phyloP scores from a whole-genome alignment of 2,329 filamentous ascomycete genomes.

The Microdochium nivale region DNA sequence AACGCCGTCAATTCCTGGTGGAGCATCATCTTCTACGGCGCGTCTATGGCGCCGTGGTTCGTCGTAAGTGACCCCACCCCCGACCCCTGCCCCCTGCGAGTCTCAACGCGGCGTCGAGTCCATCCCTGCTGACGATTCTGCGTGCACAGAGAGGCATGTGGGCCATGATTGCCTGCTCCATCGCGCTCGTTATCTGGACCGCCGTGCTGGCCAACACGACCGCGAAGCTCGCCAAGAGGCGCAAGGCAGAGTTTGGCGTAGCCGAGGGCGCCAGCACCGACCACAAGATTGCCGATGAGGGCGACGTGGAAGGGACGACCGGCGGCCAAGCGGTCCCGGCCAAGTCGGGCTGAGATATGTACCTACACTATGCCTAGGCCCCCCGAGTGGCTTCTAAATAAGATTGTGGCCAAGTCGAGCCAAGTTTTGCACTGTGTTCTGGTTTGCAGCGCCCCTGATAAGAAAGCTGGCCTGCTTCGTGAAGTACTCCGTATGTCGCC shows the following conservation, averaged over 20 bases:
- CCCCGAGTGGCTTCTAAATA: no score
- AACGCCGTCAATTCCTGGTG: constrained; percentile 67
- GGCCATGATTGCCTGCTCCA: constrained; percentile 59
- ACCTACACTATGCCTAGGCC: no score
- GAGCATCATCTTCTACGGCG: constrained; percentile 63
- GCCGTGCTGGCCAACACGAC: constrained; percentile 39
- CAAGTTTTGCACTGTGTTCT: no score
- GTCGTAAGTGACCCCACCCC: constrained; percentile 31
- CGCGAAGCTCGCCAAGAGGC: constrained; percentile 23
- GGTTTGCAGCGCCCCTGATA: no score
- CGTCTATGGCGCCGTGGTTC: constrained; percentile 58
- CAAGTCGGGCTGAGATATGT: neutral
- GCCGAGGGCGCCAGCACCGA: neutral
- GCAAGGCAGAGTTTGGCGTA: constrained; percentile 8
- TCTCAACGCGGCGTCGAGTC: no score
- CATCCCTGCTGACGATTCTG: constrained; percentile 3
- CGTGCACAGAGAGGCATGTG: constrained; percentile 53
- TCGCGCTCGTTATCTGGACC: constrained; percentile 53
- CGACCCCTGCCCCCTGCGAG: constrained; percentile 4
- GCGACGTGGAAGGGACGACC: neutral
- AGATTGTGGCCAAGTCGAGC: neutral
- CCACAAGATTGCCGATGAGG: neutral
- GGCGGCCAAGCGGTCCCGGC: neutral
- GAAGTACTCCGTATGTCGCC: no score
- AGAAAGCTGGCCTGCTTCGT: no score